phyloP scores from a whole-genome alignment of 805 yeast genomes.

The Cyberlindnera maclurae region DNA sequence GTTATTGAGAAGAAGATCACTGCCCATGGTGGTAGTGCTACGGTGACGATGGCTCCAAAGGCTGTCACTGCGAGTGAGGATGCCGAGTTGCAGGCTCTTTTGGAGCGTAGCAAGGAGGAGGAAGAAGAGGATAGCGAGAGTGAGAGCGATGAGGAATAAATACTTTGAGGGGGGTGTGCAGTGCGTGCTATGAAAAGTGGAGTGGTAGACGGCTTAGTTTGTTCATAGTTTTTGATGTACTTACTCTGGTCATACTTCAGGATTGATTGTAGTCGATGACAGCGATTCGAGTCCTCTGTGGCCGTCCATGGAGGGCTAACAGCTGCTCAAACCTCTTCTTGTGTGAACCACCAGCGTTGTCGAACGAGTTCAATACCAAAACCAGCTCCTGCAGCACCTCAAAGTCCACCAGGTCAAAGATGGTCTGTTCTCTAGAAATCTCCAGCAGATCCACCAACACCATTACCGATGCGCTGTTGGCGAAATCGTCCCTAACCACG shows the following conservation, averaged over 20 bases:
- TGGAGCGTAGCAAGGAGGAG: conserved; percentile 87
- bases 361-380: too few relatives aligned
- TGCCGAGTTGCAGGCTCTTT: conserved; percentile 91
- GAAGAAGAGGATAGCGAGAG: conserved; percentile 63
- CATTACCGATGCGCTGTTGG: not conserved
- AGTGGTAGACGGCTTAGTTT: too few relatives aligned
- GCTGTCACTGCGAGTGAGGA: conserved; percentile 98
- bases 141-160: conserved; percentile 27
- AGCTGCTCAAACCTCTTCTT: too few relatives aligned
- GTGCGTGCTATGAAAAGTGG: too few relatives aligned
- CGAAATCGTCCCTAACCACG: too few relatives aligned
- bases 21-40: conserved; percentile 76
- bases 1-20: conserved; percentile 65
- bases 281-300: too few relatives aligned
- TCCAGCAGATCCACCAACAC: not conserved
- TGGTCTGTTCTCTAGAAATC: not conserved
- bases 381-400: not conserved
- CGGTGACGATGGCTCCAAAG: conserved; percentile 96
- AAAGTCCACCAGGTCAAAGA: conserved; percentile 3
- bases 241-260: too few relatives aligned
- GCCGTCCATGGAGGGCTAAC: too few relatives aligned
- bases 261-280: not conserved
- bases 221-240: too few relatives aligned
- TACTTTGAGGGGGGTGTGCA: not conserved
- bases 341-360: too few relatives aligned